Evolutionary conservation across 73 alveolate genomes (phyloP), one percentile per base, ranked within the genome.

Genomic region (Stentor coeruleus): DNA sequence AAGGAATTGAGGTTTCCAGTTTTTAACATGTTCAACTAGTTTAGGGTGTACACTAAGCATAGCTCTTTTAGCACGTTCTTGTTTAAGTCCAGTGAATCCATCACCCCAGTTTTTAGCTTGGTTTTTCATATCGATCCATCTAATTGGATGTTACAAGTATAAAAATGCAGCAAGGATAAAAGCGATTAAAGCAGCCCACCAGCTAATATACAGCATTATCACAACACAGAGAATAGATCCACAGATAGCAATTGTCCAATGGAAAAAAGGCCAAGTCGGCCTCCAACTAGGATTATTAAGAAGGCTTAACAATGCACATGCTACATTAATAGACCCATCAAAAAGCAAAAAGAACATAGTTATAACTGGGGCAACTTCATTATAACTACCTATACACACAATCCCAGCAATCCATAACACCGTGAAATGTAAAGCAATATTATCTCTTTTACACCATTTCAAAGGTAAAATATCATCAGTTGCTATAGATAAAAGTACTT

Each of bases 21-120:
- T 89, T 59, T 89, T 89, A 11, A 89, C 95, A 74, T 89, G 91
- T 75, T 82, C 86, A 49, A 80, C 82, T 26, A 57, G 74, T 66
- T 89, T 89, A 58, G 66, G 66, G 66, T 89, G 91, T 26, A 89
- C 42, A 40, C 77, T 81, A 3, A 89, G 87, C 3, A 89, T 77
- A n/a, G 95, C 91, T 81, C 86, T 81, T 82, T 91, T 85, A 1
- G 95, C 95, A 75, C 95, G 86, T 59, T 89, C 95, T 33, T 88
- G 85, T 58, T 89, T 60, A 75, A 89, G 86, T 14, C 95, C 95
- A 72, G 80, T 91, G 11, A 89, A 82, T 1, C 95, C 95, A 74
- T 89, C 95, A 3, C 95, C 95, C 95, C 95, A 89, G 58, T 89
- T 87, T 66, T 87, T 81, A 77, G 82, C 95, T 26, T 85, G 82